phyloP scores from a whole-genome alignment of 306 rosid genomes.

The Gastrolobium villosum region DNA sequence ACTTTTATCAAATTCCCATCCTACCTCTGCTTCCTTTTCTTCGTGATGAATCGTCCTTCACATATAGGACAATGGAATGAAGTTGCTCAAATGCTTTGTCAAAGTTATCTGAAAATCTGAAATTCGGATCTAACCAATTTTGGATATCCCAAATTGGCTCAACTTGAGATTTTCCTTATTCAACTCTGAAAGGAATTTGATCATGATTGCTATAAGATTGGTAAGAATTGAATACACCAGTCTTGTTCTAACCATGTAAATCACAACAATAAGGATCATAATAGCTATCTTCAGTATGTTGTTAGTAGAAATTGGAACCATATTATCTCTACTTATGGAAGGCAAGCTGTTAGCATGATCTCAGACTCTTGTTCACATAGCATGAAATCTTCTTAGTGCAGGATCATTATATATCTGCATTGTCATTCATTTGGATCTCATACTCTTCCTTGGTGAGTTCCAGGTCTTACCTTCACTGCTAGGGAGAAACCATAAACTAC shows the following conservation, averaged over 20 bases:
- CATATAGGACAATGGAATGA: neutral
- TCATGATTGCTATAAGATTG: neutral
- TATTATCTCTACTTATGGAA: neutral
- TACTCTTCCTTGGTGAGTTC: no score
- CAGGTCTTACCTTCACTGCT: no score
- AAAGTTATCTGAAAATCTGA: neutral
- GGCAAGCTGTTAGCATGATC: neutral
- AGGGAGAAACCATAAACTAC: neutral
- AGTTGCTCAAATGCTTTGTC: neutral
- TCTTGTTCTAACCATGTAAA: no score
- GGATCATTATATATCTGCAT: neutral
- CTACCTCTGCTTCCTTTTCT: neutral
- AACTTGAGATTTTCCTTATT: neutral
- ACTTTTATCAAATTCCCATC: neutral
- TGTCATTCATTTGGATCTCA: neutral
- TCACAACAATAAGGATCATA: no score
- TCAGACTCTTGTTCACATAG: neutral
- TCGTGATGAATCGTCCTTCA: neutral
- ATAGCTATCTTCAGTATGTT: no score
- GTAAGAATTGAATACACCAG: no score
- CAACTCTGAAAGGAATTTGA: neutral
- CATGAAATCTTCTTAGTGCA: neutral
- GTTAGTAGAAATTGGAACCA: neutral
- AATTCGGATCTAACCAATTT: neutral
- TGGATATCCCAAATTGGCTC: neutral